Evolutionary conservation across 192 early-diverging fungal species (phyloP).

Genomic region (Coemansia sp.): DNA sequence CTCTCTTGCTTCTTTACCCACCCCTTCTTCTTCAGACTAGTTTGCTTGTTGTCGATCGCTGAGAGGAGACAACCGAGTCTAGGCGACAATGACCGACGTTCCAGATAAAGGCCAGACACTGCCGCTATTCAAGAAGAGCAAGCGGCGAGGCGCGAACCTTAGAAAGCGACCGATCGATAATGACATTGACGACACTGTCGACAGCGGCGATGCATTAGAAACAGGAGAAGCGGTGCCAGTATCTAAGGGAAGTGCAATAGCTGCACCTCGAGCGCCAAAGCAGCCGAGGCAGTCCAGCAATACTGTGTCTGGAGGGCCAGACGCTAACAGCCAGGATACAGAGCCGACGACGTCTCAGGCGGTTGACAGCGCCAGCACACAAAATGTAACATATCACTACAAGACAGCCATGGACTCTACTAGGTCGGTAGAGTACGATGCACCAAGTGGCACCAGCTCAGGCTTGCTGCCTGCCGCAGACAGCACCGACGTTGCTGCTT

Average conservation of each 20-base stretch:
- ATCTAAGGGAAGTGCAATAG: conserved; percentile 21
- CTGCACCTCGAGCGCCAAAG: conserved; percentile 50
- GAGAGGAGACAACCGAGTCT: not conserved
- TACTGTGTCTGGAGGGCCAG: conserved; percentile 15
- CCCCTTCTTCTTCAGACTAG: not conserved
- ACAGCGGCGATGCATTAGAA: not conserved
- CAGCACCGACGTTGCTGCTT: not conserved
- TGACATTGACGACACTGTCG: conserved; percentile 21
- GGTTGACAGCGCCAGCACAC: not conserved
- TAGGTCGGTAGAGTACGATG: conserved; percentile 50
- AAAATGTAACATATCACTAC: conserved; percentile 28
- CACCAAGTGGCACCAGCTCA: conserved; percentile 21
- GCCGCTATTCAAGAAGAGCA: conserved; percentile 43
- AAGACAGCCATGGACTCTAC: conserved; percentile 40
- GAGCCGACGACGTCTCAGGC: not conserved
- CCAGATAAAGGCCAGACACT: not conserved
- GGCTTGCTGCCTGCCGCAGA: not conserved
- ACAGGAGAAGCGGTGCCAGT: conserved; percentile 27
- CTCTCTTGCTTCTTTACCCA: not conserved
- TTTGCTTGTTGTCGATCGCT: not conserved
- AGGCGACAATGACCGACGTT: conserved; percentile 12
- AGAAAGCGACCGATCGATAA: conserved; percentile 41
- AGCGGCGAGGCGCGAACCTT: conserved; percentile 51
- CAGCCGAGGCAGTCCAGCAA: conserved; percentile 49
- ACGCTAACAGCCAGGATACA: conserved; percentile 18